Conservation (phyloP, 129 eudicot species). For the Saussurea involucrata region DNA sequence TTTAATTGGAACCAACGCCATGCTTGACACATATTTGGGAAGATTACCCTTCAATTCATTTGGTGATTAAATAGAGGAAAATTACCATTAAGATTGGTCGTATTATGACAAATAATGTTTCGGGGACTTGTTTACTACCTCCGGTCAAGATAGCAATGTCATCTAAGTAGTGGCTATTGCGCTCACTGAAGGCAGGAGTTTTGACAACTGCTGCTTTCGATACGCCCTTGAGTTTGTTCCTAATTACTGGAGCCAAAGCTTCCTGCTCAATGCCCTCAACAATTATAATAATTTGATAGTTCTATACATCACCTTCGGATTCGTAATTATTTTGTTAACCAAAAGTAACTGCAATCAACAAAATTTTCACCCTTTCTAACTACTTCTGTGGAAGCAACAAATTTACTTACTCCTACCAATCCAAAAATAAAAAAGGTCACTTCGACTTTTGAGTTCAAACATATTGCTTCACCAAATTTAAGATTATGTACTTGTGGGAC, state of each 20-base stretch:
- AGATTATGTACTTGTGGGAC: background rate
- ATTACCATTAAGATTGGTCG: background rate
- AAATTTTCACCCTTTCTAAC: constrained; percentile 16
- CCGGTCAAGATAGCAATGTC: constrained; percentile 88
- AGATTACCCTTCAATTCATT: too few species aligned
- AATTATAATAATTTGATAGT: constrained; percentile 59
- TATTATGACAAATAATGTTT: background rate
- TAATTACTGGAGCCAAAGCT: constrained; percentile 77
- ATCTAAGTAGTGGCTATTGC: constrained; percentile 85
- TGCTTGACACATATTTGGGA: too few species aligned
- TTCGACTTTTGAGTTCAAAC: constrained; percentile 12
- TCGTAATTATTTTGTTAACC: constrained; percentile 74
- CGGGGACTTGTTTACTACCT: constrained; percentile 41
- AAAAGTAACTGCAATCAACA: constrained; percentile 67
- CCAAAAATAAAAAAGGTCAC: background rate
- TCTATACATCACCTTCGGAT: constrained; percentile 70
- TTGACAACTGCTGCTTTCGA: constrained; percentile 82
- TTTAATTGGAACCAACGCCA: too few species aligned
- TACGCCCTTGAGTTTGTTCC: constrained; percentile 74
- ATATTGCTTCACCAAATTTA: background rate
- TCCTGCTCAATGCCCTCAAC: constrained; percentile 87
- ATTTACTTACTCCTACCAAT: background rate
- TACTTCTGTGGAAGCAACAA: background rate
- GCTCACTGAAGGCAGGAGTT: constrained; percentile 87
- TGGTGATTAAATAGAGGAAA: background rate